phyloP scores from a whole-genome alignment of 306 rosid genomes.

The Inga laurina region DNA sequence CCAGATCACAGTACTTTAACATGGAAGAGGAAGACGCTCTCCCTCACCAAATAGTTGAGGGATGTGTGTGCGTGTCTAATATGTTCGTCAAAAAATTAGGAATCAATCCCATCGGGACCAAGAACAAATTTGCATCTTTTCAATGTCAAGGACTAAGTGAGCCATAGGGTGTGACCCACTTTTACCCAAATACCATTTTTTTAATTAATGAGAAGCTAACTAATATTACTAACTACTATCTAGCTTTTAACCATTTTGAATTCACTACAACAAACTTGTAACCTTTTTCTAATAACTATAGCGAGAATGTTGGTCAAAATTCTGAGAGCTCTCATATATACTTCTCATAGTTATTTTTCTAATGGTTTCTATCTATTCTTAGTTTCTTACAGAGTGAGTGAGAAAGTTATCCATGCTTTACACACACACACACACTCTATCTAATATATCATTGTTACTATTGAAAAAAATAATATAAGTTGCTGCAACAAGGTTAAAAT shows the following conservation, averaged over 20 bases:
- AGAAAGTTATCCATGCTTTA: neutral
- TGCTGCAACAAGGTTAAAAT: neutral
- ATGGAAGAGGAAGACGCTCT: neutral
- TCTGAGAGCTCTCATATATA: neutral
- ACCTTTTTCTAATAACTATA: neutral
- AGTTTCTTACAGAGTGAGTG: neutral
- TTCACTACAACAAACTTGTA: neutral
- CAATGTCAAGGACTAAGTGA: neutral
- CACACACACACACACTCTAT: neutral
- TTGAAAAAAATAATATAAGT: neutral
- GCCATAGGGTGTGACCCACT: neutral
- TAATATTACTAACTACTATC: neutral
- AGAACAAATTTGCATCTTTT: neutral
- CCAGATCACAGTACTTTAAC: neutral
- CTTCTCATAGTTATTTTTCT: neutral
- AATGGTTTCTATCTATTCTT: neutral
- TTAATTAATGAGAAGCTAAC: neutral
- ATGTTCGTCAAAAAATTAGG: neutral
- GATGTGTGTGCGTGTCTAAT: neutral
- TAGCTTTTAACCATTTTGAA: neutral
- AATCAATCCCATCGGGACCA: neutral
- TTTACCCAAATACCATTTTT: neutral
- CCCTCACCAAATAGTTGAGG: neutral
- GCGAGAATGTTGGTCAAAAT: neutral
- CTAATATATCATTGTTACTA: neutral